Base-by-base conservation (phyloP, 1,284 basidiomycete species). In the Ustilago loliicola region DNA sequence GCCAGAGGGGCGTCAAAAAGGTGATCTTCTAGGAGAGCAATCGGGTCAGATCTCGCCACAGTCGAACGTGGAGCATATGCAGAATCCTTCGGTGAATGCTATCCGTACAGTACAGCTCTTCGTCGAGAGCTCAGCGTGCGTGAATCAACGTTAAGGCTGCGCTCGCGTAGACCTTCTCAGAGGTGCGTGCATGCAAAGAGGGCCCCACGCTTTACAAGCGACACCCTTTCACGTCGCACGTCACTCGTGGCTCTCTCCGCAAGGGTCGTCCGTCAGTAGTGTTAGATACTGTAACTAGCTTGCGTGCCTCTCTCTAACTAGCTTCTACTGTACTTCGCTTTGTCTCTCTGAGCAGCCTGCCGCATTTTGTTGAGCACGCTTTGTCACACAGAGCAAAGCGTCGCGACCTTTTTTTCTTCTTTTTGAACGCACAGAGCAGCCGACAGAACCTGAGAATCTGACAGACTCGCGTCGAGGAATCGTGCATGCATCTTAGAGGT, bases 31-130 rank as follows among this genome's bases (percentile, higher is more conserved):
- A 21, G n/a, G 21, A 9, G n/a, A 1, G 21, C 42, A 29, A 50
- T 50, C 48, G 48, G 48, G 15, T 27, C 25, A 50, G 48, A 50
- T 50, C 48, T 9, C 17, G 48, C 48, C 25, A 25, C 48, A 27
- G 15, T 45, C 42, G 7, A 21, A 45, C 17, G 38, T 48, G 45
- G 15, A 6, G 8, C 3, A 47, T n/a, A 47, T 47, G 45, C 45
- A 47, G 23, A 8, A 21, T 47, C 23, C 21, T 47, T 47, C 45
- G 45, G 23, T 47, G 7, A 23, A 23, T 42, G n/a, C 13, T 6
- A 42, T 42, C n/a, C 40, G 32, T 21, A 17, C 45, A 47, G 17
- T 7, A 23, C 45, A 47, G 45, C n/a, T 47, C 5, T 15, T 10
- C 36, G 11, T 5, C 13, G 36, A 38, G 17, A 38, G 36, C 36